phyloP scores from a whole-genome alignment of 2,329 filamentous ascomycete species.

The Penicillium frequentans region DNA sequence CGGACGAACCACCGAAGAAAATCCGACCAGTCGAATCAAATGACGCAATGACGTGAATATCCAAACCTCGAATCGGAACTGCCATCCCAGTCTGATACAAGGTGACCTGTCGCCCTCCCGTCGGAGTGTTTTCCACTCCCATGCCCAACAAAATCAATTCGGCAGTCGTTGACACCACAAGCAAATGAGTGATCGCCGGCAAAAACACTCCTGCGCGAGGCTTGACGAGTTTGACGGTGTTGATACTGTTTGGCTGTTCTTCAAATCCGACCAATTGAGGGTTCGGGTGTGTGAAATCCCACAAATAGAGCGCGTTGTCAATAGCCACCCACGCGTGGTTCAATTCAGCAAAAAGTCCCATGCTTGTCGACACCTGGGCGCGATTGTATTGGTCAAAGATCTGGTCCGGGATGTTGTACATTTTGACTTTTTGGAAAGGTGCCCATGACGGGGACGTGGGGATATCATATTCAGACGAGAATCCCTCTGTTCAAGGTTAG shows the following conservation, averaged over 20 bases:
- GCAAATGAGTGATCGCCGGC: constrained; percentile 76
- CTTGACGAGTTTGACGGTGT: constrained; percentile 81
- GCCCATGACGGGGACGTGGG: constrained; percentile 69
- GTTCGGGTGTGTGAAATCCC: constrained; percentile 95
- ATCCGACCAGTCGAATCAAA: constrained; percentile 80
- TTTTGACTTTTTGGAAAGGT: constrained; percentile 83
- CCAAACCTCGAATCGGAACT: constrained; percentile 71
- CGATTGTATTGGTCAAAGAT: constrained; percentile 92
- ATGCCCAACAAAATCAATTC: constrained; percentile 89
- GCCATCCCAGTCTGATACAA: constrained; percentile 90
- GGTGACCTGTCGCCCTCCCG: constrained; percentile 70
- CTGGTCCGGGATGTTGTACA: constrained; percentile 85
- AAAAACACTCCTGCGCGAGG: constrained; percentile 89
- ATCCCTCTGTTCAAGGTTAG: constrained; percentile 62
- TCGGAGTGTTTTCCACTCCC: constrained; percentile 61
- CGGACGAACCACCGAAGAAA: constrained; percentile 79
- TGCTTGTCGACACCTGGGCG: constrained; percentile 82
- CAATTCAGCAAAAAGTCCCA: constrained; percentile 93
- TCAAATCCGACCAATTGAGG: constrained; percentile 91
- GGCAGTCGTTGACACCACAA: constrained; percentile 82
- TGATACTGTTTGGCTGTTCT: constrained; percentile 83
- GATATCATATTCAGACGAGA: constrained; percentile 89
- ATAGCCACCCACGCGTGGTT: constrained; percentile 95
- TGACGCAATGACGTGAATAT: constrained; percentile 75
- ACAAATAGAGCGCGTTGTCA: constrained; percentile 93